Conservation (phyloP, 768 basidiomycete species). For the Leccinellum luteum region DNA sequence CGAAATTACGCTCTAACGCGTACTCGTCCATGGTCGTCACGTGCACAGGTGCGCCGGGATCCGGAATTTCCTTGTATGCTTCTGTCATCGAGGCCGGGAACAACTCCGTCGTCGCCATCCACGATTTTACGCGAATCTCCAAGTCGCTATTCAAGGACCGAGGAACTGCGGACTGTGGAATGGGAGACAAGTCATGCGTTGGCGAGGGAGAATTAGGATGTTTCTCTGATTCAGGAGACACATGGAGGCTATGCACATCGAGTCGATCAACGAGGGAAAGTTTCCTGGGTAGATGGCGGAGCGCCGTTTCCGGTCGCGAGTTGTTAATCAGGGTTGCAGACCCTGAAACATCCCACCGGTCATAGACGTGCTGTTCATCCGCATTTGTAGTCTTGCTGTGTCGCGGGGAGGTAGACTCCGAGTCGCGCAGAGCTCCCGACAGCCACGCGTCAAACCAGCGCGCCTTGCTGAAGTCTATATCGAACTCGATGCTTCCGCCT, state of each 20-base stretch:
- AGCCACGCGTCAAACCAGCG: slow-evolving; percentile 79
- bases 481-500: slow-evolving; percentile 81
- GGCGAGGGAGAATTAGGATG: slow-evolving; percentile 13
- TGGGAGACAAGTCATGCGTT: slow-evolving; percentile 50
- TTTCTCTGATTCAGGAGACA: slow-evolving; percentile 30
- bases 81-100: slow-evolving; percentile 47
- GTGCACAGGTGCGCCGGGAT: slow-evolving; percentile 11
- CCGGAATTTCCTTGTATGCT: slow-evolving; percentile 18
- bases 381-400: slow-evolving; percentile 51
- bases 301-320: slow-evolving; percentile 28
- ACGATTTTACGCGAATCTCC: slow-evolving; percentile 57
- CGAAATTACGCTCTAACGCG: slow-evolving; percentile 10
- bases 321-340: slow-evolving; percentile 11
- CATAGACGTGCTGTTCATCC: slow-evolving; percentile 40
- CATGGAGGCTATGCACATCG: slow-evolving; percentile 42
- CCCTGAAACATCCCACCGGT: slow-evolving; percentile 29
- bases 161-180: slow-evolving; percentile 61
- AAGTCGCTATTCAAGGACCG: slow-evolving; percentile 50
- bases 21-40: slow-evolving; percentile 25
- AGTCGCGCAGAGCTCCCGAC: slow-evolving; percentile 48
- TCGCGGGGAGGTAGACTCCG: slow-evolving; percentile 36
- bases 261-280: slow-evolving; percentile 68
- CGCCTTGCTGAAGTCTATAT: slow-evolving; percentile 73
- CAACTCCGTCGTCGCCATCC: slow-evolving; percentile 58
- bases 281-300: slow-evolving; percentile 60